Evolutionary conservation across 2,329 filamentous ascomycete genomes (phyloP).

Genomic region (Alternaria atra): DNA sequence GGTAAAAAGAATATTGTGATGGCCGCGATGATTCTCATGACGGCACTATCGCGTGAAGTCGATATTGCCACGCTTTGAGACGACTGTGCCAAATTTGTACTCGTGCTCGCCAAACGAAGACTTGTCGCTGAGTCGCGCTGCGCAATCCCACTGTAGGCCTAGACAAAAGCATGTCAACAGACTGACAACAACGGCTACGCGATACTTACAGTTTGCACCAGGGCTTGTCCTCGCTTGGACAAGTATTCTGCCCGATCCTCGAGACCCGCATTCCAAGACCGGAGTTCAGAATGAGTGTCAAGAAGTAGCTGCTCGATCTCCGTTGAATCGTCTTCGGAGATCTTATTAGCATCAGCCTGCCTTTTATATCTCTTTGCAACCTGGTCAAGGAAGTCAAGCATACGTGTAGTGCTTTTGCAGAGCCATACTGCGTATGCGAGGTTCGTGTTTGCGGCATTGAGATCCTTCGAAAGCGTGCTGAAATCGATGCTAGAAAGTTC

Average conservation of each 20-base stretch:
- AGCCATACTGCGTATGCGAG: slow-evolving; percentile 10
- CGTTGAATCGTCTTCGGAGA: slow-evolving; percentile 1
- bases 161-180: neutral
- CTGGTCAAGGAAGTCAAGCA: slow-evolving; percentile 23
- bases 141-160: slow-evolving; percentile 33
- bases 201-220: slow-evolving; percentile 27
- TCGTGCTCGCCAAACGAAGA: slow-evolving; percentile 1
- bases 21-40: slow-evolving; percentile 34
- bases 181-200: too few species aligned
- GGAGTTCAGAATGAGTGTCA: slow-evolving; percentile 16
- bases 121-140: slow-evolving; percentile 30
- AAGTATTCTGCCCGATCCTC: slow-evolving; percentile 29
- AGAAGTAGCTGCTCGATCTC: slow-evolving; percentile 8
- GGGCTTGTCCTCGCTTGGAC: slow-evolving; percentile 21
- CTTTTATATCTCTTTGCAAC: slow-evolving; percentile 16
- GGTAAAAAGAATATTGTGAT: slow-evolving; percentile 40
- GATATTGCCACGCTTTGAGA: slow-evolving; percentile 23
- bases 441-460: slow-evolving; percentile 19
- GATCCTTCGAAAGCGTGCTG: slow-evolving; percentile 5
- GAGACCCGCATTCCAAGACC: slow-evolving; percentile 18
- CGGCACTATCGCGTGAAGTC: slow-evolving; percentile 26
- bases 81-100: slow-evolving; percentile 21
- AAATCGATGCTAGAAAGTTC: slow-evolving; percentile 18
- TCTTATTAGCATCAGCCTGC: slow-evolving; percentile 12
- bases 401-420: slow-evolving; percentile 14